These are phyloP conservation scores for Paraleonurus japonicus DNA, from an alignment of 257 asterid species.

Conservation along the genomic window DNA sequence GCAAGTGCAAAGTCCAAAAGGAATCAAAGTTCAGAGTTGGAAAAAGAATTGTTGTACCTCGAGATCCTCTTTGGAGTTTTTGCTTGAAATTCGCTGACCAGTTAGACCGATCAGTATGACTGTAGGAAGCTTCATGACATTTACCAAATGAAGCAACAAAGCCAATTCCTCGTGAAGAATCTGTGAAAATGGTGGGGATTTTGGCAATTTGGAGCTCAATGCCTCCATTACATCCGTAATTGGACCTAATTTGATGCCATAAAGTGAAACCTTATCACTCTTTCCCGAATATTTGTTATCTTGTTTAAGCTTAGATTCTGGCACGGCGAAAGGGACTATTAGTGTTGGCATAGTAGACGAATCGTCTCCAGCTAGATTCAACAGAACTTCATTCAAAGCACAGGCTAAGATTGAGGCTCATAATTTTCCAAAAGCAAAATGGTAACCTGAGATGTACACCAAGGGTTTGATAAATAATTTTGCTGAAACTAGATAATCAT, in stretches of 20 bases:
- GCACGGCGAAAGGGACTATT: constrained; percentile 58
- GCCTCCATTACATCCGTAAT: constrained; percentile 38
- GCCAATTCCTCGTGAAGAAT: constrained; percentile 64
- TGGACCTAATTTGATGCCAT: constrained; percentile 61
- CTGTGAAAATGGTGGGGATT: constrained; percentile 47
- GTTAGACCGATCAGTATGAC: constrained; percentile 55
- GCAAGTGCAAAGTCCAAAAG: neutral
- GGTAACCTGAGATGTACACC: constrained; percentile 52
- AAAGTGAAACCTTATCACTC: constrained; percentile 43
- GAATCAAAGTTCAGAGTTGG: neutral
- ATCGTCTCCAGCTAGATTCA: constrained; percentile 46
- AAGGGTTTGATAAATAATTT: constrained; percentile 3
- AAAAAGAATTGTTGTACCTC: constrained; percentile 50
- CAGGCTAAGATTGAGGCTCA: constrained; percentile 67
- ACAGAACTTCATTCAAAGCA: constrained; percentile 74
- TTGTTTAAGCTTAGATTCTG: constrained; percentile 60
- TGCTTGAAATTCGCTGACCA: constrained; percentile 33
- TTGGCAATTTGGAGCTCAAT: constrained; percentile 47
- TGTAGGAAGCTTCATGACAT: constrained; percentile 56
- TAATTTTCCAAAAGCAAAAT: constrained; percentile 56
- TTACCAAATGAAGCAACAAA: constrained; percentile 60
- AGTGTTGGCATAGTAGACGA: constrained; percentile 50
- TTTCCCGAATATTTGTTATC: constrained; percentile 38
- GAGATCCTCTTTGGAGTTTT: constrained; percentile 41
- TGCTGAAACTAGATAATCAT: neutral